Conservation (phyloP, 495 filamentous ascomycete genomes). For the Mycothermus thermophilus region DNA sequence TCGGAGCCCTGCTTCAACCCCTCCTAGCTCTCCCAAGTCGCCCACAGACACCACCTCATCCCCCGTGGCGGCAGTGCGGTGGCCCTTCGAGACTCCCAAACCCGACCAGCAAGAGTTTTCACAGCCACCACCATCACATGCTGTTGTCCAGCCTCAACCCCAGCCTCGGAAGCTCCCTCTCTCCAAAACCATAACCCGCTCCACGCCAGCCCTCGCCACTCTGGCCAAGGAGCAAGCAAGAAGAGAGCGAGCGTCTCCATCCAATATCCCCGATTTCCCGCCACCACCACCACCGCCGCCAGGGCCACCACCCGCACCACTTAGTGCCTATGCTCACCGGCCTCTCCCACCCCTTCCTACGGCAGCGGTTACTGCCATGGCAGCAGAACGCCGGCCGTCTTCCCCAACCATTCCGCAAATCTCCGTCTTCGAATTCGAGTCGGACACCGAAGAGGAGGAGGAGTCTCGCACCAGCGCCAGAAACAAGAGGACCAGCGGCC, state of each 20-base stretch:
- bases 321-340: conserved; percentile 1
- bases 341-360: conserved; percentile 7
- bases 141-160: too few relatives aligned
- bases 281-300: neutral
- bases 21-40: neutral
- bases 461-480: conserved; percentile 1
- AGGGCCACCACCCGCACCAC: too few relatives aligned
- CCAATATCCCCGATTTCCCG: too few relatives aligned
- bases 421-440: conserved; percentile 17
- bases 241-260: too few relatives aligned
- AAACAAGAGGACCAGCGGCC: too few relatives aligned
- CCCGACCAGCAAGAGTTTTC: too few relatives aligned
- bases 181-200: conserved; percentile 9
- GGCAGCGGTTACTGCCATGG: too few relatives aligned
- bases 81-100: too few relatives aligned
- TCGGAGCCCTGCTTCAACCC: neutral
- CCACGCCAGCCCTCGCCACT: conserved; percentile 8
- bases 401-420: conserved; percentile 1
- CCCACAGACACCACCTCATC: conserved; percentile 1
- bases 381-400: neutral
- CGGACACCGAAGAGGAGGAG: conserved; percentile 7
- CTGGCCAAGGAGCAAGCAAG: conserved; percentile 7
- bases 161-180: conserved; percentile 9
- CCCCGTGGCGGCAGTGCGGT: neutral
- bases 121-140: too few relatives aligned